These are phyloP conservation scores for Termitomyces sp. DNA, from an alignment of 768 basidiomycete genomes.

Conservation along the genomic window DNA sequence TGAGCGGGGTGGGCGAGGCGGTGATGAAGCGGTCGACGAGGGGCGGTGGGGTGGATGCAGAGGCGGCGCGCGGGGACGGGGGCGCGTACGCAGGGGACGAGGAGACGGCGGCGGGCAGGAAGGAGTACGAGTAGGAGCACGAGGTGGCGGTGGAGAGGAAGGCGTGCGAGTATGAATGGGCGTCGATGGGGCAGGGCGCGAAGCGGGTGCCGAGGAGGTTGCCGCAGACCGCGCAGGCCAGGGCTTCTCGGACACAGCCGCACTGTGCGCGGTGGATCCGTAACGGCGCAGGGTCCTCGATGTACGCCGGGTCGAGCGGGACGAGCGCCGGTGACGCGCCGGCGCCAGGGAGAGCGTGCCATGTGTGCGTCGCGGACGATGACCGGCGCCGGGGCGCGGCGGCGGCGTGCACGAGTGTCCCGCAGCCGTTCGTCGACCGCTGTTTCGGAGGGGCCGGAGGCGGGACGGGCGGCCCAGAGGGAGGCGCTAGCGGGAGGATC, in stretches of 20 bases:
- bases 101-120: background rate
- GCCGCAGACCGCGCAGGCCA: constrained; percentile 62
- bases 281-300: constrained; percentile 41
- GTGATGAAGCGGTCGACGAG: constrained; percentile 31
- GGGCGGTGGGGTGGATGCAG: background rate
- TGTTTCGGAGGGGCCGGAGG: background rate
- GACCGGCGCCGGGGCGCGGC: constrained; percentile 46
- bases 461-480: constrained; percentile 2
- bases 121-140: background rate
- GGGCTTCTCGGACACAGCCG: constrained; percentile 61
- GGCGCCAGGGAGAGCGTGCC: constrained; percentile 45
- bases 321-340: constrained; percentile 38
- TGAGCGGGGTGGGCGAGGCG: constrained; percentile 29
- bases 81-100: background rate
- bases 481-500: constrained; percentile 6
- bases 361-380: constrained; percentile 24
- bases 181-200: constrained; percentile 21
- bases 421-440: constrained; percentile 46
- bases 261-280: constrained; percentile 52
- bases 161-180: background rate
- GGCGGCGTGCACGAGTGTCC: constrained; percentile 49
- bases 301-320: constrained; percentile 51
- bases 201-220: constrained; percentile 61
- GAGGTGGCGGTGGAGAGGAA: background rate
- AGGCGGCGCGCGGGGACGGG: too few relatives aligned